Conservation (phyloP, 148 eudicot species). For the Gaultheria prostrata region DNA sequence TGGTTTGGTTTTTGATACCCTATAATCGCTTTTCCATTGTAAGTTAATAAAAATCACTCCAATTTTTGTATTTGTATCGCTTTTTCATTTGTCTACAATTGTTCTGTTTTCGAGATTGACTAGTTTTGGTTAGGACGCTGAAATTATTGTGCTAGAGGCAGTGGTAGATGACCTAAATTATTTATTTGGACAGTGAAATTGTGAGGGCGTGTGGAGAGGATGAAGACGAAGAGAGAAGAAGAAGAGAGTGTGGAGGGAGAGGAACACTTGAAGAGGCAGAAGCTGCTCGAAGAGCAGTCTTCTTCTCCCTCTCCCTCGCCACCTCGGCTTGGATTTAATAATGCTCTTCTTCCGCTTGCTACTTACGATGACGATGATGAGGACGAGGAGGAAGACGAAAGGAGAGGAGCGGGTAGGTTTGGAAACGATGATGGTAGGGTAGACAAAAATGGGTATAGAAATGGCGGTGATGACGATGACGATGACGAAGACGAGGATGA, state of each 20-base stretch:
- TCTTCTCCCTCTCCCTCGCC: constrained; percentile 20
- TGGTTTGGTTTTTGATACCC: neutral
- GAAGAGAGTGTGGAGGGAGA: constrained; percentile 30
- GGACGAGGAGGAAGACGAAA: constrained; percentile 59
- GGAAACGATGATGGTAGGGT: constrained; percentile 13
- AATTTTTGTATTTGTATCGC: neutral
- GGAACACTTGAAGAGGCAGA: constrained; percentile 52
- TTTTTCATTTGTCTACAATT: neutral
- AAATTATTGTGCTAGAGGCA: neutral
- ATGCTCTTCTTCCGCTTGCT: constrained; percentile 74
- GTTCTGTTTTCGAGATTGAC: neutral
- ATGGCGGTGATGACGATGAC: constrained; percentile 17
- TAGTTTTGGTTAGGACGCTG: neutral
- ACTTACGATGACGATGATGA: constrained; percentile 66
- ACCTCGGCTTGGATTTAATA: constrained; percentile 47
- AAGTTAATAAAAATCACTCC: neutral
- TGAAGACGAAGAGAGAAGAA: constrained; percentile 45
- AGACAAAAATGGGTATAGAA: constrained; percentile 21
- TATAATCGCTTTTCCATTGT: neutral
- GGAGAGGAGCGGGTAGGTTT: constrained; percentile 23
- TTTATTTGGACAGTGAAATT: constrained; percentile 16
- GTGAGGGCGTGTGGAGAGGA: constrained; percentile 12
- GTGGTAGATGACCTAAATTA: neutral
- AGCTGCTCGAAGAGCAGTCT: constrained; percentile 25
- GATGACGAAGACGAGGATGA: constrained; percentile 36